Conservation (phyloP, 257 asterid genomes). For the Avicennia marina region DNA sequence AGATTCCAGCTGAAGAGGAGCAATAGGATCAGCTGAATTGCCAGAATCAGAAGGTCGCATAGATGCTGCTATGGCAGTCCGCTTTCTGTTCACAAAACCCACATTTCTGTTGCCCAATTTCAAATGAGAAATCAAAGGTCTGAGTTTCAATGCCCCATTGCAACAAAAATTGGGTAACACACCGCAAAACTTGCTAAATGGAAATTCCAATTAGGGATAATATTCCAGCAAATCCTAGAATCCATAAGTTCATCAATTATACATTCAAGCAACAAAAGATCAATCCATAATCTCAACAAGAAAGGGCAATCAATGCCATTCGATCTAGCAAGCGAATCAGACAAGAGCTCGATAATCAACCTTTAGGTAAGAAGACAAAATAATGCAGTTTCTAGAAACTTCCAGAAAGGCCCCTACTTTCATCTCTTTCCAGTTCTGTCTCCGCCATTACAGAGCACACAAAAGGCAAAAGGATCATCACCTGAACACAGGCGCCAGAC, state of each 20-base stretch:
- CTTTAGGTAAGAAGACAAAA: no score
- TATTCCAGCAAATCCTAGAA: no score
- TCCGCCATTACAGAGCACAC: background rate
- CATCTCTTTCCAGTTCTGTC: no score
- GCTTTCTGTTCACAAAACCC: constrained; percentile 31
- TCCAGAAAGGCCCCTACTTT: background rate
- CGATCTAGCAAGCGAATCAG: no score
- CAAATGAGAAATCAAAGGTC: constrained; percentile 29
- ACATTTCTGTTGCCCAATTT: constrained; percentile 37
- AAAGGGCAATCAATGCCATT: no score
- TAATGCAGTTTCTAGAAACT: no score
- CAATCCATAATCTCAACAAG: no score
- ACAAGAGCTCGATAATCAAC: no score
- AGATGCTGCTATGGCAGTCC: constrained; percentile 42
- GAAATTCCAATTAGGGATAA: no score
- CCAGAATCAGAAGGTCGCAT: constrained; percentile 53
- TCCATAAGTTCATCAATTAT: no score
- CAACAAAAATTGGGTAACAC: constrained; percentile 6
- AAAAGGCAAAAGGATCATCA: constrained; percentile 13
- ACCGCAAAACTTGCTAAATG: background rate
- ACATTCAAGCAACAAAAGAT: no score
- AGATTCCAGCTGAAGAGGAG: constrained; percentile 95
- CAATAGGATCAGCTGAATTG: constrained; percentile 50
- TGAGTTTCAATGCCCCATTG: constrained; percentile 31
- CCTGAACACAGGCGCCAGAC: constrained; percentile 47